These are phyloP conservation scores for Gigaspora rosea DNA, from an alignment of 192 early-diverging fungal genomes.

Conservation along the genomic window DNA sequence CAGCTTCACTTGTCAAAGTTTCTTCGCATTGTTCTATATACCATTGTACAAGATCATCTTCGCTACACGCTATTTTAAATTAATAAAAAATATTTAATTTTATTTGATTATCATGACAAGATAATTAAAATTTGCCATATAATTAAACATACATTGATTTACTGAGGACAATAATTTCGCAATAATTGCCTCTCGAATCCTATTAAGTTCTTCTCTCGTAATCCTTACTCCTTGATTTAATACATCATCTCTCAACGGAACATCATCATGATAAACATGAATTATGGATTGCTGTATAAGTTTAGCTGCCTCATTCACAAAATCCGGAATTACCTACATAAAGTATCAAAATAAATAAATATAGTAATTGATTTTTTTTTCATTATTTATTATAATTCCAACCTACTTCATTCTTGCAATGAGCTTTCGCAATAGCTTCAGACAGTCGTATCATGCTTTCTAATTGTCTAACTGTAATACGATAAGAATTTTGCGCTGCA, in stretches of 20 bases:
- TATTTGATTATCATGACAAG: neutral
- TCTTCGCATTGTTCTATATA: slow-evolving; percentile 4
- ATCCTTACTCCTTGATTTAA: neutral
- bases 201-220: slow-evolving; percentile 1
- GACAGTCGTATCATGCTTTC: slow-evolving; percentile 95
- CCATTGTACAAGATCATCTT: slow-evolving; percentile 2
- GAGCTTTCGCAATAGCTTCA: slow-evolving; percentile 90
- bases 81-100: neutral
- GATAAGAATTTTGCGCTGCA: slow-evolving; percentile 68
- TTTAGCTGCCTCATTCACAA: slow-evolving; percentile 83
- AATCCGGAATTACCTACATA: slow-evolving; percentile 61
- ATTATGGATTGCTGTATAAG: slow-evolving; percentile 90
- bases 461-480: slow-evolving; percentile 96
- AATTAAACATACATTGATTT: neutral
- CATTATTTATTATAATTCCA: neutral
- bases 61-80: neutral
- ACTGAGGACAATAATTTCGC: neutral
- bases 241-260: slow-evolving; percentile 57
- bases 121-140: neutral
- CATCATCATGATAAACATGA: slow-evolving; percentile 75
- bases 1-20: neutral
- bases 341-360: slow-evolving; percentile 20
- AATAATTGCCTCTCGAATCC: slow-evolving; percentile 1
- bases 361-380: neutral
- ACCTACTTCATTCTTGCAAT: slow-evolving; percentile 64